Evolutionary conservation across 2,329 filamentous ascomycete species (phyloP).

Genomic region (Herpotrichia juniperi): DNA sequence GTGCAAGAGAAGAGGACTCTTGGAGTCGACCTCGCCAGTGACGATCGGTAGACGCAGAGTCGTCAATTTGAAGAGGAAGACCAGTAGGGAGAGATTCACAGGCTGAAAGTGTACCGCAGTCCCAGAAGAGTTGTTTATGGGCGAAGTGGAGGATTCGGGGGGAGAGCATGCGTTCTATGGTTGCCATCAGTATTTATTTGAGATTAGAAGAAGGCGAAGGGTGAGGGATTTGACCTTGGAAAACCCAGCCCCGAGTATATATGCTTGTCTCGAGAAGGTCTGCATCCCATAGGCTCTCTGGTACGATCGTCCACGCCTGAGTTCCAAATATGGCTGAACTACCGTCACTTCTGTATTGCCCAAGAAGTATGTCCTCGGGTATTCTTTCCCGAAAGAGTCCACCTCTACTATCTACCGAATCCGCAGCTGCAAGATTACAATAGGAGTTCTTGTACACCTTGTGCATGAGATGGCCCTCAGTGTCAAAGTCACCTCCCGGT

Average conservation of each 20-base stretch:
- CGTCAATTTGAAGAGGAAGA: constrained; percentile 25
- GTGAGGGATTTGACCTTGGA: constrained; percentile 26
- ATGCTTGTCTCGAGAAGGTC: constrained; percentile 13
- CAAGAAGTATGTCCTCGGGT: background rate
- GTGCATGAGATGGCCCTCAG: constrained; percentile 18
- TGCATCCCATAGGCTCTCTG: constrained; percentile 13
- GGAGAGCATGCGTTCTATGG: too few relatives aligned
- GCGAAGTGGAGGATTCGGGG: too few relatives aligned
- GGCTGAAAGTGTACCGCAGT: constrained; percentile 22
- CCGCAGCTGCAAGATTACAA: constrained; percentile 20
- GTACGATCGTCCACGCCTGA: background rate
- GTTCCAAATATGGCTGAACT: background rate
- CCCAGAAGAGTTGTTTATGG: too few relatives aligned
- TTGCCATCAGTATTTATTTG: background rate
- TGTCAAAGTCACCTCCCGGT: constrained; percentile 5
- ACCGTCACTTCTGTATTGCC: background rate
- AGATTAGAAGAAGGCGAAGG: too few relatives aligned
- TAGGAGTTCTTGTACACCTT: constrained; percentile 20
- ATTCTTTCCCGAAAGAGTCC: constrained; percentile 14
- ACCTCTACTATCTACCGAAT: constrained; percentile 9
- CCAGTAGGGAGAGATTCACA: constrained; percentile 30
- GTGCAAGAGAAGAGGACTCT: too few relatives aligned
- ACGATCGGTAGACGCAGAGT: constrained; percentile 19
- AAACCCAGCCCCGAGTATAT: constrained; percentile 25
- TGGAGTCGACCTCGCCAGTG: constrained; percentile 35